Evolutionary conservation across 768 basidiomycete genomes (phyloP).

Genomic region (Lentinula lateritia): DNA sequence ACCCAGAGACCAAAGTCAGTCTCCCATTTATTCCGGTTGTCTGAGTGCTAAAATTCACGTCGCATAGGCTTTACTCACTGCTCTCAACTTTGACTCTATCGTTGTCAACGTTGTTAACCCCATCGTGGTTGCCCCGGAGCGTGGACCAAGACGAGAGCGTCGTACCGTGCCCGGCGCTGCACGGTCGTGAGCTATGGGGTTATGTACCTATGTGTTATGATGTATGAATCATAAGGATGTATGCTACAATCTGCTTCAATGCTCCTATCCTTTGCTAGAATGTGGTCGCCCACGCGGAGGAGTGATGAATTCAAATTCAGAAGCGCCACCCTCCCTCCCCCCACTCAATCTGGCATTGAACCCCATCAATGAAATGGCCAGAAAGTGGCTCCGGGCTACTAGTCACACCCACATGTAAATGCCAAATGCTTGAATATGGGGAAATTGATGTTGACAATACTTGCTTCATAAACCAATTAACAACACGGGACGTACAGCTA

Average conservation of each 20-base stretch:
- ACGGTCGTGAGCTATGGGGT: neutral
- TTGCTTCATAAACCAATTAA: no score
- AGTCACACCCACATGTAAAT: no score
- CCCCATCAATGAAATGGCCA: no score
- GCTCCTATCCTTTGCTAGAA: no score
- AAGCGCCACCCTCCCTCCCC: no score
- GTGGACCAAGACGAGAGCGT: constrained; percentile 68
- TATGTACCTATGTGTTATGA: neutral
- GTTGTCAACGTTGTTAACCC: constrained; percentile 64
- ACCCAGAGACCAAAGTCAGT: constrained; percentile 88
- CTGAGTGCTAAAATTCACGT: neutral
- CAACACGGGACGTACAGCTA: neutral
- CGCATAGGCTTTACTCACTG: constrained; percentile 73
- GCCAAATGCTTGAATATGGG: no score
- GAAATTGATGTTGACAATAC: no score
- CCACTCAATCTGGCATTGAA: no score
- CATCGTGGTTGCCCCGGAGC: constrained; percentile 61
- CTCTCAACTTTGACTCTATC: constrained; percentile 95
- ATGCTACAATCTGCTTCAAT: no score
- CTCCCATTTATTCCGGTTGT: neutral
- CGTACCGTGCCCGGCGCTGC: constrained; percentile 79
- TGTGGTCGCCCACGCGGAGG: no score
- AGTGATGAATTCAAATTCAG: no score
- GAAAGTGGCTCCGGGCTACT: no score
- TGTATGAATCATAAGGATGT: neutral